Evolutionary conservation across 1,139 yeast species (phyloP).

Genomic region (Diutina neorugosa): DNA sequence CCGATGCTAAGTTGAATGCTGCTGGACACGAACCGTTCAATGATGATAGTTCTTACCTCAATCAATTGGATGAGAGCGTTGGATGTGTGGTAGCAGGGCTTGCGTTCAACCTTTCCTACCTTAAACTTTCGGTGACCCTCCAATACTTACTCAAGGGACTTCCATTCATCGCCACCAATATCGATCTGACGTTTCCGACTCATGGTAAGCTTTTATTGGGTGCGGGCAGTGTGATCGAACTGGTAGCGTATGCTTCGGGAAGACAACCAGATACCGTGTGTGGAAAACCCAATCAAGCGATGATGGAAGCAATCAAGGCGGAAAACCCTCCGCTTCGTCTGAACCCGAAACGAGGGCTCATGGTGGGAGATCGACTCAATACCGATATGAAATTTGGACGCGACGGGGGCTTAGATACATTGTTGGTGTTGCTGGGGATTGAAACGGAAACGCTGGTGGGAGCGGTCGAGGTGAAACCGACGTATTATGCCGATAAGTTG

Average conservation of each 20-base stretch:
- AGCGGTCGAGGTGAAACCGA: constrained; percentile 41
- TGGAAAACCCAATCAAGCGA: constrained; percentile 83
- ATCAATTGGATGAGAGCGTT: constrained; percentile 51
- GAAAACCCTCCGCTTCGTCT: constrained; percentile 36
- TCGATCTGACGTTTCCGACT: constrained; percentile 88
- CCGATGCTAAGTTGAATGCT: not conserved
- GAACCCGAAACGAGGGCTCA: constrained; percentile 57
- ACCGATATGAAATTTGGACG: constrained; percentile 91
- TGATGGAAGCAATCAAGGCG: constrained; percentile 83
- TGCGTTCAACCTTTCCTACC: constrained; percentile 64
- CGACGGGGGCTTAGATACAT: constrained; percentile 72
- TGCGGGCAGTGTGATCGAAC: constrained; percentile 84
- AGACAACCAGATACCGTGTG: constrained; percentile 57
- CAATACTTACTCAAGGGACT: constrained; percentile 57
- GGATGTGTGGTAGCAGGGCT: constrained; percentile 89
- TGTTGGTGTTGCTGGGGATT: constrained; percentile 84
- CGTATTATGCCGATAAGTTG: constrained; percentile 56
- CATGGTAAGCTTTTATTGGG: constrained; percentile 83
- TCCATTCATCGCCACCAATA: constrained; percentile 86
- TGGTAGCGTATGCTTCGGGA: constrained; percentile 67
- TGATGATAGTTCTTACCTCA: not conserved
- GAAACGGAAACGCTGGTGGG: constrained; percentile 56
- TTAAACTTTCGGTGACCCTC: constrained; percentile 70
- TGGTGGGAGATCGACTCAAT: constrained; percentile 93
- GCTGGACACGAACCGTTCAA: not conserved